phyloP scores from a whole-genome alignment of 2,329 filamentous ascomycete species.

The Capronia americana region DNA sequence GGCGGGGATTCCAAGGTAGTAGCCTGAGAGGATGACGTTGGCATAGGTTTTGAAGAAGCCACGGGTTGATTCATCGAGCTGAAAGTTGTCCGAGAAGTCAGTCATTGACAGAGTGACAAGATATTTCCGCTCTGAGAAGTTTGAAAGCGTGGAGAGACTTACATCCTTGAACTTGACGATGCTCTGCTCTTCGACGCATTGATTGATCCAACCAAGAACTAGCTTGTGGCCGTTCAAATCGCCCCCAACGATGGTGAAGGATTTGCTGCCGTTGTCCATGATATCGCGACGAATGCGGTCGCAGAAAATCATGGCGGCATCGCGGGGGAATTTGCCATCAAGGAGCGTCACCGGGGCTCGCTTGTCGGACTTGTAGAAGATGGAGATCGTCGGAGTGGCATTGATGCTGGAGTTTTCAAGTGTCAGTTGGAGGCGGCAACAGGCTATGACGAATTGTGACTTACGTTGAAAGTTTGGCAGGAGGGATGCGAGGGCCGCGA shows the following conservation, averaged over 20 bases:
- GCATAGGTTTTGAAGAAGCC: conserved; percentile 30
- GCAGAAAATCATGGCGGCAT: conserved; percentile 36
- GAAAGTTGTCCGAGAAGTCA: neutral
- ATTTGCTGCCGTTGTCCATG: conserved; percentile 34
- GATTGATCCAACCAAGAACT: conserved; percentile 33
- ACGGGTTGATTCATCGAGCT: conserved; percentile 30
- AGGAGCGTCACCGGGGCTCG: conserved; percentile 17
- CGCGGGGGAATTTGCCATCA: conserved; percentile 30
- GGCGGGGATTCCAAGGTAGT: conserved; percentile 30
- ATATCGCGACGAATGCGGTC: conserved; percentile 33
- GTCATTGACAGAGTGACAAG: neutral
- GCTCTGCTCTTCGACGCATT: conserved; percentile 26
- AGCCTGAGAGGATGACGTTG: conserved; percentile 29
- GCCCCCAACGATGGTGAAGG: conserved; percentile 32
- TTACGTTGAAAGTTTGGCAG: conserved; percentile 32
- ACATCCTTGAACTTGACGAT: conserved; percentile 32
- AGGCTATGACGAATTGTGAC: neutral
- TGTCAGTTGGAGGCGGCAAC: neutral
- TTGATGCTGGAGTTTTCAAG: conserved; percentile 23
- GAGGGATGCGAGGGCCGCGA: conserved; percentile 33
- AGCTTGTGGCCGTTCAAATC: conserved; percentile 28
- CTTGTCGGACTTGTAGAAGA: conserved; percentile 32
- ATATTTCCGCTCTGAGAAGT: neutral
- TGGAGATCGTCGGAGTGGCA: conserved; percentile 30
- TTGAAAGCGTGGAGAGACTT: neutral